Conservation (phyloP, 352 stramenopile genomes). For the Globisporangium rhizosaccharum region DNA sequence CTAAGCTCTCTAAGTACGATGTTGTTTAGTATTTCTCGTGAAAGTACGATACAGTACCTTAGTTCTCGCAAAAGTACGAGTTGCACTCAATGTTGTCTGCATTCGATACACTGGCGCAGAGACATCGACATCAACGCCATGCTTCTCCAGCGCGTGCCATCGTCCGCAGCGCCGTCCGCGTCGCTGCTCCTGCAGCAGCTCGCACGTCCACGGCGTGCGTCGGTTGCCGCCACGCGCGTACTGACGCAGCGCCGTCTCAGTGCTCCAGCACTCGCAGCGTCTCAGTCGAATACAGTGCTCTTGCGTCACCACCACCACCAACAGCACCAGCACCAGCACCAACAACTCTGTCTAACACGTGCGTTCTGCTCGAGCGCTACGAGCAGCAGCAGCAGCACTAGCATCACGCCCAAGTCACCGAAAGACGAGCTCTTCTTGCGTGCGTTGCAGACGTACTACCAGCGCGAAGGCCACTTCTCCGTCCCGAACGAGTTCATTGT, state of each 20-base stretch:
- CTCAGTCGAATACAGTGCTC: background rate
- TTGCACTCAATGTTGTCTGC: background rate
- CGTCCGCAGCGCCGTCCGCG: background rate
- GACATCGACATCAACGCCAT: constrained; percentile 1
- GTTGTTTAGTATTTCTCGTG: too few relatives aligned
- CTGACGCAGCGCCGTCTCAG: background rate
- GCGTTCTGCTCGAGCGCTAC: background rate
- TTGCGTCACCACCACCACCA: background rate
- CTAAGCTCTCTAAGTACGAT: too few relatives aligned
- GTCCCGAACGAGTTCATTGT: constrained; percentile 60
- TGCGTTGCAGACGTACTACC: constrained; percentile 44
- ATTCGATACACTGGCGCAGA: background rate
- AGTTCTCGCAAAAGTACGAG: background rate
- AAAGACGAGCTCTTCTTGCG: constrained; percentile 50
- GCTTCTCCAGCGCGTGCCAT: constrained; percentile 4
- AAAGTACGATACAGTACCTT: background rate
- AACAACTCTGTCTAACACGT: background rate
- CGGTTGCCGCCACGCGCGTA: background rate
- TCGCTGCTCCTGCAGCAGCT: constrained; percentile 1
- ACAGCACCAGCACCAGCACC: background rate
- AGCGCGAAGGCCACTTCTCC: constrained; percentile 61
- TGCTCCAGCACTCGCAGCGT: background rate
- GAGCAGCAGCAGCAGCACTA: constrained; percentile 2
- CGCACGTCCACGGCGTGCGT: background rate
- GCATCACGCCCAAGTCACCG: constrained; percentile 19